These are phyloP conservation scores for Beta vulgaris DNA, from an alignment of 148 eudicot species.

Conservation along the genomic window DNA sequence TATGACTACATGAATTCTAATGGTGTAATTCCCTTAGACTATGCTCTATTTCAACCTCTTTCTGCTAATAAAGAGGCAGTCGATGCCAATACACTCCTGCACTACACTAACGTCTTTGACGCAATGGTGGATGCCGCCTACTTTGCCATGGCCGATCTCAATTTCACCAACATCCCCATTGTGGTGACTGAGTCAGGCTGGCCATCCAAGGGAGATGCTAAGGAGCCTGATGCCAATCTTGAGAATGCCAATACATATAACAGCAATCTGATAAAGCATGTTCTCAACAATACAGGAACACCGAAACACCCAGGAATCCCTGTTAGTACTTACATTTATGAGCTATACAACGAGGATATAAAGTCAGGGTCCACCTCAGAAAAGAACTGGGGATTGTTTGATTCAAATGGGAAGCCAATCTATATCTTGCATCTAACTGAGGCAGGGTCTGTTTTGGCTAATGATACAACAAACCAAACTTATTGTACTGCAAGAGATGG, in stretches of 20 bases:
- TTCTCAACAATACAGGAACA: slow-evolving; percentile 68
- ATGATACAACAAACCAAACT: slow-evolving; percentile 68
- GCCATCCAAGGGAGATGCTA: slow-evolving; percentile 80
- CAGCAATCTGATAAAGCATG: slow-evolving; percentile 70
- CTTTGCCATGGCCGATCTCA: slow-evolving; percentile 74
- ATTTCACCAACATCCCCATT: slow-evolving; percentile 71
- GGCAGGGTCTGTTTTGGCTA: slow-evolving; percentile 55
- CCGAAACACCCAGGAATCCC: slow-evolving; percentile 74
- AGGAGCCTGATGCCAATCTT: slow-evolving; percentile 66
- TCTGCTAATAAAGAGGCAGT: slow-evolving; percentile 77
- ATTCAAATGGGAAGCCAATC: slow-evolving; percentile 54
- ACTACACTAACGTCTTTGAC: slow-evolving; percentile 81
- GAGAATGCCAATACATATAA: slow-evolving; percentile 89
- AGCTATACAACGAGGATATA: slow-evolving; percentile 76
- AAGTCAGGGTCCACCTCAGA: slow-evolving; percentile 70
- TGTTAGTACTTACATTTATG: slow-evolving; percentile 76
- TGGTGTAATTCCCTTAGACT: slow-evolving; percentile 83
- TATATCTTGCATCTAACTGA: slow-evolving; percentile 53
- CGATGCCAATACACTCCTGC: slow-evolving; percentile 75
- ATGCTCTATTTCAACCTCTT: slow-evolving; percentile 72
- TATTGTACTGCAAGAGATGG: slow-evolving; percentile 65
- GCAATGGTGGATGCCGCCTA: slow-evolving; percentile 89
- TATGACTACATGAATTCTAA: slow-evolving; percentile 79
- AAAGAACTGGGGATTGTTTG: slow-evolving; percentile 87
- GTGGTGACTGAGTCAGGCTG: slow-evolving; percentile 88